Conservation (phyloP, 2,329 filamentous ascomycete species). For the Xylogone sp. region DNA sequence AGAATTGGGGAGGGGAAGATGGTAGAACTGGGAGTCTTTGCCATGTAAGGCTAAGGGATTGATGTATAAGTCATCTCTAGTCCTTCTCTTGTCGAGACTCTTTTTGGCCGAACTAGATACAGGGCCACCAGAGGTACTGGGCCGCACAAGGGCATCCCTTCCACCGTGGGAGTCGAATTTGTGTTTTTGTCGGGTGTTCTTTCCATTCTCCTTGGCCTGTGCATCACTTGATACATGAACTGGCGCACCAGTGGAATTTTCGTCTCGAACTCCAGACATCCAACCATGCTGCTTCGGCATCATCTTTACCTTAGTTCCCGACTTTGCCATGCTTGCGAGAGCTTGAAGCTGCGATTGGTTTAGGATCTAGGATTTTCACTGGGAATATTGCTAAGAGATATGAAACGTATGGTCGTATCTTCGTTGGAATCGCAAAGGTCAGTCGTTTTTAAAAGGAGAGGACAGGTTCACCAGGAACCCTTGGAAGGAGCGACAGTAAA, state of each 20-base stretch:
- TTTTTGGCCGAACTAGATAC: slow-evolving; percentile 12
- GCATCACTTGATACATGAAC: slow-evolving; percentile 25
- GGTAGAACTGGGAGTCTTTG: slow-evolving; percentile 19
- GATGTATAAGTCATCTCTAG: slow-evolving; percentile 27
- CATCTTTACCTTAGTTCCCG: slow-evolving; percentile 13
- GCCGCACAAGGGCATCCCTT: slow-evolving; percentile 19
- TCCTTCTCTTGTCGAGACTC: slow-evolving; percentile 22
- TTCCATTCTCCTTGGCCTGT: slow-evolving; percentile 17
- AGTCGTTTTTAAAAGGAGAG: slow-evolving; percentile 20
- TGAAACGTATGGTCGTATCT: not conserved
- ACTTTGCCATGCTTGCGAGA: slow-evolving; percentile 17
- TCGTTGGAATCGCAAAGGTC: slow-evolving; percentile 8
- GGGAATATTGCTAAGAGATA: not conserved
- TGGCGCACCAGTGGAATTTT: slow-evolving; percentile 20
- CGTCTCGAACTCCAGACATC: slow-evolving; percentile 22
- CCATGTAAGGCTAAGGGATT: slow-evolving; percentile 23
- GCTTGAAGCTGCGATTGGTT: not conserved
- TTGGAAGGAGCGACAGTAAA: slow-evolving; percentile 13
- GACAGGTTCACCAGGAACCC: slow-evolving; percentile 29
- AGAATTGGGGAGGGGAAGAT: slow-evolving; percentile 22
- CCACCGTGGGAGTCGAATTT: slow-evolving; percentile 15
- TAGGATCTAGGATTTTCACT: slow-evolving; percentile 1
- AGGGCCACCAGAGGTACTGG: slow-evolving; percentile 25
- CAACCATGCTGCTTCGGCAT: slow-evolving; percentile 13
- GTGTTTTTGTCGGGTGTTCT: slow-evolving; percentile 12